These are phyloP conservation scores for Smallanthus sonchifolius DNA, from an alignment of 129 eudicot species.

Conservation along the genomic window DNA sequence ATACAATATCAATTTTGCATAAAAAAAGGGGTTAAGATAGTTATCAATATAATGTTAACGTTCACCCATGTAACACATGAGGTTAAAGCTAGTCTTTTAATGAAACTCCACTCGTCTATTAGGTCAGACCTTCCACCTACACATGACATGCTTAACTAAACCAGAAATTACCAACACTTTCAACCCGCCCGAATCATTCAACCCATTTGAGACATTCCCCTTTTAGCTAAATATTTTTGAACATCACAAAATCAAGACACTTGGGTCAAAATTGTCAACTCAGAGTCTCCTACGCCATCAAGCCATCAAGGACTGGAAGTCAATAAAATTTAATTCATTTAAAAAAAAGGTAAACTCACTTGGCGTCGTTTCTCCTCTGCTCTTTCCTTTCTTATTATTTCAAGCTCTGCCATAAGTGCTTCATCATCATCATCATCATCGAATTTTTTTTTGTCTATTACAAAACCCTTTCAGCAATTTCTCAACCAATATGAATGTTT, in stretches of 20 bases:
- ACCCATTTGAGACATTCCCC: neutral
- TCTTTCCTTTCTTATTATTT: constrained; percentile 78
- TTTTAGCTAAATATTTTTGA: no score
- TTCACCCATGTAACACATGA: no score
- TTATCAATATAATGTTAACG: no score
- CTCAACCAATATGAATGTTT: neutral
- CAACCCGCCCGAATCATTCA: neutral
- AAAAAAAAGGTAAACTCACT: constrained; percentile 35
- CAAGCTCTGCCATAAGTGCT: constrained; percentile 96
- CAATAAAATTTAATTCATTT: neutral
- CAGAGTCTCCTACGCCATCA: no score
- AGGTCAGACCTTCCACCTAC: no score
- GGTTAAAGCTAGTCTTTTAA: no score
- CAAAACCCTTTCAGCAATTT: neutral
- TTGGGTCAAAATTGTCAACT: neutral
- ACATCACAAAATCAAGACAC: neutral
- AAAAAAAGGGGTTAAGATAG: no score
- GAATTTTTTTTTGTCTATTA: no score
- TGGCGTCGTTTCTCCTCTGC: constrained; percentile 78
- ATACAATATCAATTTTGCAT: no score
- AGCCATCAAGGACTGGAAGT: neutral
- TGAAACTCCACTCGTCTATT: no score
- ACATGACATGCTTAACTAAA: no score
- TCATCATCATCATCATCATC: constrained; percentile 74
- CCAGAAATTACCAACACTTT: no score